These are phyloP conservation scores for Sporothrix brunneoviolacea DNA, from an alignment of 2,329 filamentous ascomycete genomes.

Conservation along the genomic window DNA sequence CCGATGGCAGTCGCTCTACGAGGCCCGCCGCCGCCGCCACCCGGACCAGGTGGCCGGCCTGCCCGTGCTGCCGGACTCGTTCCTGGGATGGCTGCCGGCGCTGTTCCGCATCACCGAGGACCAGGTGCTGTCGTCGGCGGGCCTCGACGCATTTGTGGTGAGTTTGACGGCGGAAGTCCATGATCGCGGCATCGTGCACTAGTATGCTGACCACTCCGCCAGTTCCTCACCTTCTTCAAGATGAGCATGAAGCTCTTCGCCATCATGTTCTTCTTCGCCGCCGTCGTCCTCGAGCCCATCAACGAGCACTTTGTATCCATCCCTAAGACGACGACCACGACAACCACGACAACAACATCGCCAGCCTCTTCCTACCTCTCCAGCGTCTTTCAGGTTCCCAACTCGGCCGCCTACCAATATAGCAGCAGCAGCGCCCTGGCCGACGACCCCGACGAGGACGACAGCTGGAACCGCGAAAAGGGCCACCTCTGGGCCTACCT, in stretches of 20 bases:
- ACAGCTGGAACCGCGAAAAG: slow-evolving; percentile 28
- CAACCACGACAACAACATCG: background rate
- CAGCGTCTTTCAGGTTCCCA: background rate
- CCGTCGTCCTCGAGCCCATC: slow-evolving; percentile 75
- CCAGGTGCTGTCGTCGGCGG: slow-evolving; percentile 81
- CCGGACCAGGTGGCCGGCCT: slow-evolving; percentile 49
- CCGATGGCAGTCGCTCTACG: slow-evolving; percentile 86
- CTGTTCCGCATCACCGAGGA: slow-evolving; percentile 81
- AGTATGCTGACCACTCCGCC: slow-evolving; percentile 4
- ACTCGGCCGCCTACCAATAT: background rate
- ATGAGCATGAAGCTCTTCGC: slow-evolving; percentile 83
- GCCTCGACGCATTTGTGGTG: slow-evolving; percentile 89
- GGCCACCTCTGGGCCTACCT: slow-evolving; percentile 86
- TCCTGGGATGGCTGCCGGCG: slow-evolving; percentile 89
- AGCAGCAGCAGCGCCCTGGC: background rate
- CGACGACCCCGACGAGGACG: slow-evolving; percentile 21
- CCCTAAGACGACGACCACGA: too few relatives aligned
- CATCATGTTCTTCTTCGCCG: slow-evolving; percentile 73
- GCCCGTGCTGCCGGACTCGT: slow-evolving; percentile 72
- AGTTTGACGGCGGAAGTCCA: slow-evolving; percentile 26
- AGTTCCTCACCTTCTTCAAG: slow-evolving; percentile 91
- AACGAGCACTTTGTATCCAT: slow-evolving; percentile 57
- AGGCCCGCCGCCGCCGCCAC: slow-evolving; percentile 69
- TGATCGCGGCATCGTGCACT: background rate
- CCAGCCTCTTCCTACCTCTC: background rate